These are phyloP conservation scores for Phascolomyces articulosus DNA, from an alignment of 371 early-diverging fungal genomes.

Conservation along the genomic window DNA sequence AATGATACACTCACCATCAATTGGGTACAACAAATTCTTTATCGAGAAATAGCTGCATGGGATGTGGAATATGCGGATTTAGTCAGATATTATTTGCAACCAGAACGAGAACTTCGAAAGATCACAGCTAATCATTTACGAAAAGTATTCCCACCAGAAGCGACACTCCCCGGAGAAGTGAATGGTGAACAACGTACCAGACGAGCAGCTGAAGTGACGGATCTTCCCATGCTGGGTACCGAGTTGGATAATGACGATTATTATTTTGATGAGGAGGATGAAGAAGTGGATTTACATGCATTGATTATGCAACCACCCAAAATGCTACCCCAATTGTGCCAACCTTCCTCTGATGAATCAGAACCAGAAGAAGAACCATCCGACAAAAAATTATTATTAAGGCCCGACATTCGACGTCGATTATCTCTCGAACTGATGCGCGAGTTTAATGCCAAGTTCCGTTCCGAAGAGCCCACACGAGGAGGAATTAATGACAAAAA, in stretches of 20 bases:
- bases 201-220: constrained; percentile 39
- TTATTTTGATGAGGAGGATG: constrained; percentile 20
- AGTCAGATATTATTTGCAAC: constrained; percentile 74
- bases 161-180: constrained; percentile 21
- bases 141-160: constrained; percentile 67
- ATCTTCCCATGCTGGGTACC: constrained; percentile 45
- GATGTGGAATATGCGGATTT: constrained; percentile 82
- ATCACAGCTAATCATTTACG: constrained; percentile 67
- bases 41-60: constrained; percentile 82
- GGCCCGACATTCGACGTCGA: constrained; percentile 34
- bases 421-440: constrained; percentile 42
- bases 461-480: constrained; percentile 11
- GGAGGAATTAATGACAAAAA: neutral
- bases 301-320: neutral
- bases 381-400: constrained; percentile 17
- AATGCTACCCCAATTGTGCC: constrained; percentile 3
- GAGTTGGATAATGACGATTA: constrained; percentile 30
- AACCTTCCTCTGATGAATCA: constrained; percentile 4
- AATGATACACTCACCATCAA: constrained; percentile 84
- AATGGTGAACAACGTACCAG: constrained; percentile 45
- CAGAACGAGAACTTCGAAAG: constrained; percentile 73
- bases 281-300: neutral
- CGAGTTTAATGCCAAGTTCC: constrained; percentile 35
- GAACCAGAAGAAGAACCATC: neutral
- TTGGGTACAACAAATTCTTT: constrained; percentile 71